Evolutionary conservation across 2,329 filamentous ascomycete species (phyloP).

Genomic region (Calonectria pauciramosa): DNA sequence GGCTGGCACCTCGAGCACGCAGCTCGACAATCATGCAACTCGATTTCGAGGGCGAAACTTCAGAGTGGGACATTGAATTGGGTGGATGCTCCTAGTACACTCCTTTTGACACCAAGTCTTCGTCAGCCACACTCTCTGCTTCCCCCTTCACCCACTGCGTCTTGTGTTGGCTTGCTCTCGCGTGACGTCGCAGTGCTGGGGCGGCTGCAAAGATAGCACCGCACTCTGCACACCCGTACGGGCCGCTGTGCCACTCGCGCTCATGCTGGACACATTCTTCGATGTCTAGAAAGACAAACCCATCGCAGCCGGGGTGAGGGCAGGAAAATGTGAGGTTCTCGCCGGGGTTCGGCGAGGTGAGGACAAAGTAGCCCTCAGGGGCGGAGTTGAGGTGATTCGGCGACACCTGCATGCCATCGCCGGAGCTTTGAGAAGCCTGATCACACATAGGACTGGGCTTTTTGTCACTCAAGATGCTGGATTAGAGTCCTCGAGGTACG

Average conservation of each 20-base stretch:
- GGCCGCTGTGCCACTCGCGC: slow-evolving; percentile 39
- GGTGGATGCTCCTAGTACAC: slow-evolving; percentile 25
- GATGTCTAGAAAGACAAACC: slow-evolving; percentile 33
- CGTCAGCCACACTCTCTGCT: slow-evolving; percentile 11
- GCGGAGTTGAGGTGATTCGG: not conserved
- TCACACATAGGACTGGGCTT: not conserved
- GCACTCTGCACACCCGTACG: slow-evolving; percentile 42
- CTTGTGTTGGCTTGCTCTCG: slow-evolving; percentile 19
- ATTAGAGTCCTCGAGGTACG: not conserved
- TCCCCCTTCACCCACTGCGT: slow-evolving; percentile 28
- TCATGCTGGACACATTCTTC: slow-evolving; percentile 45
- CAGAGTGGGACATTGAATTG: slow-evolving; percentile 15
- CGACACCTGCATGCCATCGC: too few relatives aligned
- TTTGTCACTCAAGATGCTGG: not conserved
- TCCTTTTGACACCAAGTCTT: slow-evolving; percentile 13
- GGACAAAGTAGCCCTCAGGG: slow-evolving; percentile 30
- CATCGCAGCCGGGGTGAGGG: slow-evolving; percentile 45
- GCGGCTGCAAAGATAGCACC: slow-evolving; percentile 37
- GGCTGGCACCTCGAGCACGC: not conserved
- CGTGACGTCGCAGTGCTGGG: slow-evolving; percentile 39
- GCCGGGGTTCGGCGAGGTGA: slow-evolving; percentile 23
- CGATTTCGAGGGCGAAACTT: not conserved
- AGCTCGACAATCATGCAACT: not conserved
- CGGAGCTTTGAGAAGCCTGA: not conserved
- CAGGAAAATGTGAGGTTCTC: slow-evolving; percentile 37